phyloP scores from a whole-genome alignment of 2,329 filamentous ascomycete species.

The Colletotrichum sp. region DNA sequence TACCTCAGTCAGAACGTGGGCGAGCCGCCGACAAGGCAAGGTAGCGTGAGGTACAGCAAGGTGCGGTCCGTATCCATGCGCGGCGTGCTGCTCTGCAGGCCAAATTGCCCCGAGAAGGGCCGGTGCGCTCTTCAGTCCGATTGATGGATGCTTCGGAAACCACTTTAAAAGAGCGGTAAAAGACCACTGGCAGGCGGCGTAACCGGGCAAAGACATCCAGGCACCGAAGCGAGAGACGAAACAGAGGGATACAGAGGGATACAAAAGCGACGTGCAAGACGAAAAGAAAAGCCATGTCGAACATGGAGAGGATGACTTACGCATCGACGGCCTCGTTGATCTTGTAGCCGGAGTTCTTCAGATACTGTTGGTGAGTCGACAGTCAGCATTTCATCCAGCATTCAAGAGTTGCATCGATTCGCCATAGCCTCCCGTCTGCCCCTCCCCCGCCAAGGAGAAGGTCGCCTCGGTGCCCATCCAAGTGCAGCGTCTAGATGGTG shows the following conservation, averaged over 20 bases:
- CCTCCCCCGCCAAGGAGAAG: background rate
- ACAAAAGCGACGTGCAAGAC: background rate
- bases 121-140: slow-evolving; percentile 13
- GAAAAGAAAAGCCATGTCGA: slow-evolving; percentile 20
- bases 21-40: slow-evolving; percentile 2
- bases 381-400: slow-evolving; percentile 15
- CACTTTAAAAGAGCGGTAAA: slow-evolving; percentile 3
- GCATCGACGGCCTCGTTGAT: slow-evolving; percentile 60
- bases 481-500: background rate
- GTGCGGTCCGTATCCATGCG: slow-evolving; percentile 21
- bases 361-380: slow-evolving; percentile 39
- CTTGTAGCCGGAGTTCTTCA: slow-evolving; percentile 54
- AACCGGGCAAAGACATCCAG: background rate
- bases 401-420: background rate
- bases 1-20: slow-evolving; percentile 23
- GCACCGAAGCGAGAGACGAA: background rate
- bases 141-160: slow-evolving; percentile 7
- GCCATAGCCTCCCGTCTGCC: background rate
- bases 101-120: slow-evolving; percentile 30
- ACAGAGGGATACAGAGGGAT: background rate
- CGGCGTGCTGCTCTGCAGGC: slow-evolving; percentile 8
- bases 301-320: slow-evolving; percentile 49
- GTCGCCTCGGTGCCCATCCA: background rate
- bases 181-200: background rate
- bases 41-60: background rate